These are phyloP conservation scores for Basipetospora chlamydospora DNA, from an alignment of 2,329 filamentous ascomycete species.

Conservation along the genomic window DNA sequence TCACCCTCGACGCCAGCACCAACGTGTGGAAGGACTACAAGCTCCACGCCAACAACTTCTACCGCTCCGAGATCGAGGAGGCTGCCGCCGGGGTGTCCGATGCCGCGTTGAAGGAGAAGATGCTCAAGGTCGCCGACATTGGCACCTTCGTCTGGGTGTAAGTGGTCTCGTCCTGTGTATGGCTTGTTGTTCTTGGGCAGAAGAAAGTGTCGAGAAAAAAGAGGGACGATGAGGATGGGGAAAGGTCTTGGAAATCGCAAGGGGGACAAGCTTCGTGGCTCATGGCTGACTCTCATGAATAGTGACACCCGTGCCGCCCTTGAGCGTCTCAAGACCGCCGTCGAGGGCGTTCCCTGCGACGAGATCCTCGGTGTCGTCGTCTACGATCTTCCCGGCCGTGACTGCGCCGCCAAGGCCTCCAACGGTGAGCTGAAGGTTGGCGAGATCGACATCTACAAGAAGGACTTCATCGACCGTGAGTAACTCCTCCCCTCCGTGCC, in stretches of 20 bases:
- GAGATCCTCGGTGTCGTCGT: constrained; percentile 30
- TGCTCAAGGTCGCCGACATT: constrained; percentile 22
- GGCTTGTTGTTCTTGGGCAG: too few species aligned
- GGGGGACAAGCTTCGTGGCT: too few species aligned
- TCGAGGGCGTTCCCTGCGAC: constrained; percentile 20
- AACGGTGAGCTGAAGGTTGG: constrained; percentile 46
- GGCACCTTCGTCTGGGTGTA: constrained; percentile 45
- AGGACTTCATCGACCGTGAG: constrained; percentile 27
- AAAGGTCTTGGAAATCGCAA: too few species aligned
- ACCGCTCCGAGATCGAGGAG: constrained; percentile 22
- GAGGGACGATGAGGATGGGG: too few species aligned
- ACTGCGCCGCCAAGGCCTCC: constrained; percentile 47
- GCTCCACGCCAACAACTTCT: constrained; percentile 27
- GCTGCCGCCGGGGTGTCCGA: constrained; percentile 22
- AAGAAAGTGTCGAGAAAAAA: background rate
- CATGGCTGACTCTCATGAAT: too few species aligned
- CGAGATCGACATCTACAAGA: constrained; percentile 31
- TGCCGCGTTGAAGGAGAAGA: constrained; percentile 18
- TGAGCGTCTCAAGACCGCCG: constrained; percentile 19
- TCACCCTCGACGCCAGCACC: constrained; percentile 22
- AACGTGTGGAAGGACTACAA: constrained; percentile 24
- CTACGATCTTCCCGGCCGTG: constrained; percentile 47
- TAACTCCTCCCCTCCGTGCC: constrained; percentile 11
- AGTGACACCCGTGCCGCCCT: constrained; percentile 24
- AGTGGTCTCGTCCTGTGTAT: too few species aligned